Conservation (phyloP, 2,329 filamentous ascomycete genomes). For the Ascosphaera apis region DNA sequence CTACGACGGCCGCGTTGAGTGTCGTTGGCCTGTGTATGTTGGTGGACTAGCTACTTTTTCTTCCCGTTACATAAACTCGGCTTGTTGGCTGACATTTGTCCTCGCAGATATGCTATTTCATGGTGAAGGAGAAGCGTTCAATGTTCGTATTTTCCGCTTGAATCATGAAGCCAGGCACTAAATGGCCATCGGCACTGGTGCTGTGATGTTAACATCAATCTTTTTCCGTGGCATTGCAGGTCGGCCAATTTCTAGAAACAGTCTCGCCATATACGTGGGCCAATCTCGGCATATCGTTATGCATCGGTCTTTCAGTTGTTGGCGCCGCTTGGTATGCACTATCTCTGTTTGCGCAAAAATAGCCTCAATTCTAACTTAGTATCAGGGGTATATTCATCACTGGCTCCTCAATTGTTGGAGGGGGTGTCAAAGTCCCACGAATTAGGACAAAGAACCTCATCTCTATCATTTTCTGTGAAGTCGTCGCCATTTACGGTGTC, state of each 20-base stretch:
- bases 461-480: constrained; percentile 99
- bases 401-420: constrained; percentile 88
- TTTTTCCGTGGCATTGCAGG: too few species aligned
- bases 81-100: background rate
- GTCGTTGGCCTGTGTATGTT: constrained; percentile 53
- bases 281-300: constrained; percentile 68
- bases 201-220: too few species aligned
- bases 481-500: constrained; percentile 98
- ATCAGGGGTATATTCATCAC: constrained; percentile 96
- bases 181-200: too few species aligned
- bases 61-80: background rate
- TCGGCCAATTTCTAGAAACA: constrained; percentile 83
- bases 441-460: constrained; percentile 99
- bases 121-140: constrained; percentile 85
- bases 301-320: constrained; percentile 87
- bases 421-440: constrained; percentile 83
- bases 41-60: constrained; percentile 4
- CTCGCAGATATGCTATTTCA: constrained; percentile 88
- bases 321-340: constrained; percentile 71
- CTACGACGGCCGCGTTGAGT: constrained; percentile 41
- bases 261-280: constrained; percentile 93
- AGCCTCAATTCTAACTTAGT: constrained; percentile 3
- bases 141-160: constrained; percentile 42
- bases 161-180: too few species aligned
- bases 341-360: constrained; percentile 1